A percentile compares a stretch with the other conserved stretches of the same genome.
Conservation (phyloP, 2,329 filamentous ascomycete genomes). For the Apiospora koreana region DNA sequence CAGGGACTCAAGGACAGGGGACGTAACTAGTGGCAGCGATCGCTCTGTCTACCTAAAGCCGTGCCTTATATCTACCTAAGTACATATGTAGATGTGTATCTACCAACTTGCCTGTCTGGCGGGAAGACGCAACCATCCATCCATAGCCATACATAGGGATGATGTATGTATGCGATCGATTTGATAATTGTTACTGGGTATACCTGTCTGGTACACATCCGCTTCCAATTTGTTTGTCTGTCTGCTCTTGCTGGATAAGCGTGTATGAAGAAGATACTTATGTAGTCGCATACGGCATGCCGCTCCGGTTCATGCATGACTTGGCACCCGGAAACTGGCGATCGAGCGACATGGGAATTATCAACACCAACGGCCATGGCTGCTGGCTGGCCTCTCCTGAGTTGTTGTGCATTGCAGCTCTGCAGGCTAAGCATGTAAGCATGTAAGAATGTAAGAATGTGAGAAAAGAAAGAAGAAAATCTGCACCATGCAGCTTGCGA, state of each 20-base stretch:
- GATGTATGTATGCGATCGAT: neutral
- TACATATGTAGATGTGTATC: neutral
- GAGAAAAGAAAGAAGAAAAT: neutral
- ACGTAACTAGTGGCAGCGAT: neutral
- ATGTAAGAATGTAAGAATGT: no score
- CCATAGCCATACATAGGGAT: neutral
- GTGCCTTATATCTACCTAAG: neutral
- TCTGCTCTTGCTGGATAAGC: neutral
- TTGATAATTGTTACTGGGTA: no score
- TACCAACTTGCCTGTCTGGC: neutral
- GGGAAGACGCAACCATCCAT: neutral
- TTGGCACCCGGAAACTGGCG: conserved; percentile 3
- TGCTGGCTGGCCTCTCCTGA: neutral
- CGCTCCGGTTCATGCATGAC: neutral
- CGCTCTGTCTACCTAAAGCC: neutral
- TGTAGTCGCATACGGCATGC: neutral
- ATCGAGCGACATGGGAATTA: neutral
- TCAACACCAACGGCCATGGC: neutral
- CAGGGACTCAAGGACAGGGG: neutral
- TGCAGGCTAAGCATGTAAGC: neutral
- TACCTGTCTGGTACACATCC: neutral
- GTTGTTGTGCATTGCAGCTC: neutral
- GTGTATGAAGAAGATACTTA: no score
- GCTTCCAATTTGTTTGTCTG: neutral
- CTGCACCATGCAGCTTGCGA: neutral